Evolutionary conservation across 805 yeast genomes (phyloP), one percentile per base, ranked within the genome.

Genomic region (Yarrowia sp.): DNA sequence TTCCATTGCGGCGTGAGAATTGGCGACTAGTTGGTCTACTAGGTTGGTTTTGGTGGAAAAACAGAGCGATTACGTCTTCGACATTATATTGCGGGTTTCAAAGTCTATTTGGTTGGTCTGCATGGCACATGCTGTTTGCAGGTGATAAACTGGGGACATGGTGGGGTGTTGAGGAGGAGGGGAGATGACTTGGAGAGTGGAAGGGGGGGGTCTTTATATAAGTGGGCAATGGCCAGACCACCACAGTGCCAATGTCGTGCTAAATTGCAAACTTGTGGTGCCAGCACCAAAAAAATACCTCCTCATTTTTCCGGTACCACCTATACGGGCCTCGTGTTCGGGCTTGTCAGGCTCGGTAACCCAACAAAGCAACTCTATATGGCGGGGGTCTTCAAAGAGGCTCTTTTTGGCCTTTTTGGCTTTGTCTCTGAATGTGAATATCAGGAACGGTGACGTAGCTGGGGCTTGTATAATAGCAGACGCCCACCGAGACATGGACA

Each of bases 1-100:
- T 78, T 94, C 98, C 97, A 92, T 91, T 36, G 38, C 8, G n/a
- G 46, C 30, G 63, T 19, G 36, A n/a, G 15, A 24, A 24, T 24
- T 24, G 30, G 30, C 30, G 30, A 24, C 30, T n/a, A 7, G 3
- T 24, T 24, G 6, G 7, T 4, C 30, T 24, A 24, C 30, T 24
- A 7, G 30, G 19, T 20, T n/a, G 14, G 56, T 34, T 5, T 36
- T 14, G 2, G 15, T 6, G 39, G 33, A 24, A 7, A 4, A 24
- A 7, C 30, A 24, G 39, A 56, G 49, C 49, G 64, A 56, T 56
- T 42, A 56, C 17, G 30, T 42, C 46, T 38, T 56, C 64, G 49
- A 42, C 64, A 42, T 43, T 42, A 56, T 56, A 42, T 56, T 43
- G 49, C 46, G 46, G 64, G 64, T 42, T 30, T 40, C 39, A 56